A percentile compares a stretch with the other conserved stretches of the same genome.
These are phyloP conservation scores for Fusarium sp. DNA, from an alignment of 2,329 filamentous ascomycete genomes.

Conservation along the genomic window DNA sequence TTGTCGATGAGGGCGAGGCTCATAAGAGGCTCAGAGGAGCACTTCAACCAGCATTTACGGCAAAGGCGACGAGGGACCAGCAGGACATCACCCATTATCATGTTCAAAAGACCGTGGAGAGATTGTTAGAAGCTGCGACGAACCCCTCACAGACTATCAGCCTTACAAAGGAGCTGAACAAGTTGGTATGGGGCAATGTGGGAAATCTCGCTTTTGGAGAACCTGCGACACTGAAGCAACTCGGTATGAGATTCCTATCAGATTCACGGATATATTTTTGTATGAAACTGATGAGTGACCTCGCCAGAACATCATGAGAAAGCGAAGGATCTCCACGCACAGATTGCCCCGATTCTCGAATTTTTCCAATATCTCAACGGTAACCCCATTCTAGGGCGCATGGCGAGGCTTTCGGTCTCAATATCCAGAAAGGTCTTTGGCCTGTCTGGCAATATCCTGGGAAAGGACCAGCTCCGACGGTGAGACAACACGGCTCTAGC, in stretches of 20 bases:
- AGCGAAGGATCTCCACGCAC: neutral
- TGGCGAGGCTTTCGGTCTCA: neutral
- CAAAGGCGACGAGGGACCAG: neutral
- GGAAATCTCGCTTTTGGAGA: neutral
- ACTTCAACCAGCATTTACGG: neutral
- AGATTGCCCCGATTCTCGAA: neutral
- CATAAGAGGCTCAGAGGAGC: neutral
- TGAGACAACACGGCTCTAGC: neutral
- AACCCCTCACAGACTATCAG: neutral
- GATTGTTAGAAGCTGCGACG: neutral
- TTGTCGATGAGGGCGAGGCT: neutral
- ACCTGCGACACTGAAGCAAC: neutral
- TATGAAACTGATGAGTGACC: neutral
- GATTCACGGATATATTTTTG: neutral
- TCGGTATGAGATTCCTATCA: neutral
- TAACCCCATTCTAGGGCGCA: neutral
- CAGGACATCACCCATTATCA: neutral
- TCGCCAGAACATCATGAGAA: neutral
- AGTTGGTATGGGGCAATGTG: neutral
- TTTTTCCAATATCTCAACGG: neutral
- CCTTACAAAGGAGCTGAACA: neutral
- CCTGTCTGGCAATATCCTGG: neutral
- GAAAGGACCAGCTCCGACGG: neutral
- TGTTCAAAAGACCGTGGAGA: neutral
- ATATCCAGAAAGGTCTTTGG: neutral